Evolutionary conservation across 1,284 basidiomycete species (phyloP).

Genomic region (Ustilago trichophora): DNA sequence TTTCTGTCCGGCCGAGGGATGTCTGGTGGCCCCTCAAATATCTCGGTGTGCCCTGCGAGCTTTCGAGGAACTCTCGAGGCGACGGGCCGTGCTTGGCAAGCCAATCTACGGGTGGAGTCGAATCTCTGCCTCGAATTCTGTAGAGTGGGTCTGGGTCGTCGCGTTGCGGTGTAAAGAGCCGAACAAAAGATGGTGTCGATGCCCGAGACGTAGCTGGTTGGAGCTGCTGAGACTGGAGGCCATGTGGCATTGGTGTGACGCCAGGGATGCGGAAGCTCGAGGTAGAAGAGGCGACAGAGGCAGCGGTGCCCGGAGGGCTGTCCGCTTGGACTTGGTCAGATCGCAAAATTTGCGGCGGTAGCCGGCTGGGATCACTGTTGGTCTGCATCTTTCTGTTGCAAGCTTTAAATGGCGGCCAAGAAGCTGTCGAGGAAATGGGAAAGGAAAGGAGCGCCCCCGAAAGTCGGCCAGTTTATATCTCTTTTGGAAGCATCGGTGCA

Average conservation of each 20-base stretch:
- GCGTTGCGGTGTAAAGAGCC: slow-evolving; percentile 23
- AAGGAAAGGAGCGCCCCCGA: neutral
- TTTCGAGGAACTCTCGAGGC: slow-evolving; percentile 11
- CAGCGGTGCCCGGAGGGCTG: slow-evolving; percentile 8
- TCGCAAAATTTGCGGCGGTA: neutral
- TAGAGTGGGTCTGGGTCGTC: neutral
- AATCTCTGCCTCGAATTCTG: neutral
- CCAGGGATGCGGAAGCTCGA: slow-evolving; percentile 39
- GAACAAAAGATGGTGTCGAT: slow-evolving; percentile 7
- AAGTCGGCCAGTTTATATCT: slow-evolving; percentile 12
- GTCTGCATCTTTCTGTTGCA: slow-evolving; percentile 10
- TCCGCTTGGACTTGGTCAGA: neutral
- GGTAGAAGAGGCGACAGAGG: slow-evolving; percentile 22
- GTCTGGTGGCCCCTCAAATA: neutral
- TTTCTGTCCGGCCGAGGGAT: no score
- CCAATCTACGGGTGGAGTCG: slow-evolving; percentile 1
- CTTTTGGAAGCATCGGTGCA: slow-evolving; percentile 5
- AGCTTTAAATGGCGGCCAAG: neutral
- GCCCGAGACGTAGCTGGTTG: no score
- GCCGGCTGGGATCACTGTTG: neutral
- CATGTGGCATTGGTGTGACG: no score
- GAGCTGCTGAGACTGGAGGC: no score
- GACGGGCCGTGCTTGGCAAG: slow-evolving; percentile 9
- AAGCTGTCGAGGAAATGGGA: neutral
- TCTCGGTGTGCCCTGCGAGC: neutral